phyloP scores from a whole-genome alignment of 2,329 filamentous ascomycete genomes.

The Aspergillus fumigatus region DNA sequence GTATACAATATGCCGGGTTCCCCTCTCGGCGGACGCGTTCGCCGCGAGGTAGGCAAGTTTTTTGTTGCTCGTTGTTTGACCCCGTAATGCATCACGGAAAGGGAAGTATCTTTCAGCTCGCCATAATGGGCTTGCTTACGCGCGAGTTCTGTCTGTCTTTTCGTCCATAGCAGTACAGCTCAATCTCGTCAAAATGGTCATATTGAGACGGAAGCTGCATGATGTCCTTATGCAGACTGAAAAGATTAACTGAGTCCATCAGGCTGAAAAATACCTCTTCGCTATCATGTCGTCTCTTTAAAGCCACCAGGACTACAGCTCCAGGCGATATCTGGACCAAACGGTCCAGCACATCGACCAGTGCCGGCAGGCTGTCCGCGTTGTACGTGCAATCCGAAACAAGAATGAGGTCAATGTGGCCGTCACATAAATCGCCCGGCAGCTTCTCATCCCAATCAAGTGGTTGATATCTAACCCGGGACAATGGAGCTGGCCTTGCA shows the following conservation, averaged over 20 bases:
- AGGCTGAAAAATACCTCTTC: constrained; percentile 64
- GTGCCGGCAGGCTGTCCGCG: constrained; percentile 58
- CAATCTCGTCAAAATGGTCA: constrained; percentile 31
- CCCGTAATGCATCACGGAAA: not conserved
- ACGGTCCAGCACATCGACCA: constrained; percentile 54
- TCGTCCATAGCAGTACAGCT: constrained; percentile 34
- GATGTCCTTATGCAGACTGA: constrained; percentile 25
- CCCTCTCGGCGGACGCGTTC: not conserved
- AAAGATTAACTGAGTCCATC: constrained; percentile 43
- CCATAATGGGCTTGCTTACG: not conserved
- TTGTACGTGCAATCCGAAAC: constrained; percentile 73
- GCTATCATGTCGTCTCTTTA: constrained; percentile 64
- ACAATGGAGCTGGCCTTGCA: constrained; percentile 40
- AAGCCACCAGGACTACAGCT: constrained; percentile 54
- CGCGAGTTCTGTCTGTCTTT: not conserved
- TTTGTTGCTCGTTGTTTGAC: not conserved
- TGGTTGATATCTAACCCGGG: constrained; percentile 45
- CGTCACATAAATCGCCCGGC: constrained; percentile 35
- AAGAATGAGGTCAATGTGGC: constrained; percentile 54
- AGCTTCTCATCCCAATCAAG: constrained; percentile 62
- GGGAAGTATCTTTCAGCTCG: not conserved
- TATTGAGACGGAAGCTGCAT: constrained; percentile 36
- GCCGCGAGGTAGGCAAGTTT: not conserved
- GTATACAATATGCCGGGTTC: not conserved
- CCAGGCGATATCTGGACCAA: constrained; percentile 47